phyloP scores from a whole-genome alignment of 1,284 basidiomycete species.

The Tylopilus orsonianus region DNA sequence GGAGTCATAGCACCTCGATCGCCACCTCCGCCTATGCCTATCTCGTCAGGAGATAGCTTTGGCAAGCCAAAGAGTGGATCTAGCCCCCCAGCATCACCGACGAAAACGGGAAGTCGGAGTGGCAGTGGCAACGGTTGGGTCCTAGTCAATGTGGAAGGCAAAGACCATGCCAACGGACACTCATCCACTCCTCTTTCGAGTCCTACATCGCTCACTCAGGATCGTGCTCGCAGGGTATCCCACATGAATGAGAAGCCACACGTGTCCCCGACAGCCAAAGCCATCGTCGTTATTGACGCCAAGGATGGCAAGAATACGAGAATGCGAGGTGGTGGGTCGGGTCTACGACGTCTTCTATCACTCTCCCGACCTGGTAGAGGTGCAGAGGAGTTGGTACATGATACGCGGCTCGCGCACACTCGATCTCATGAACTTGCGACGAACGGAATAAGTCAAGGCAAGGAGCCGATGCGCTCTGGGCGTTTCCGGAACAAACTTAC shows the following conservation, averaged over 20 bases:
- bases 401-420: slow-evolving; percentile 26
- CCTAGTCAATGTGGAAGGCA: slow-evolving; percentile 59
- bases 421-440: slow-evolving; percentile 30
- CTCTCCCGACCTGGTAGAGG: slow-evolving; percentile 34
- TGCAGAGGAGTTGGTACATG: slow-evolving; percentile 28
- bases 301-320: slow-evolving; percentile 44
- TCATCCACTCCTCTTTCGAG: slow-evolving; percentile 29
- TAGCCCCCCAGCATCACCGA: slow-evolving; percentile 33
- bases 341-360: slow-evolving; percentile 34
- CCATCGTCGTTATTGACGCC: slow-evolving; percentile 59
- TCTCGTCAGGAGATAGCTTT: slow-evolving; percentile 26
- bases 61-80: slow-evolving; percentile 26
- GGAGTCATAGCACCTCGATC: slow-evolving; percentile 41
- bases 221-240: slow-evolving; percentile 28
- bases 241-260: slow-evolving; percentile 28
- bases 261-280: slow-evolving; percentile 52
- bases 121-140: slow-evolving; percentile 57
- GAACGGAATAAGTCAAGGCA: slow-evolving; percentile 24
- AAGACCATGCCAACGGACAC: slow-evolving; percentile 33
- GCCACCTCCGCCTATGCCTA: slow-evolving; percentile 27
- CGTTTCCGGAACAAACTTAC: slow-evolving; percentile 33
- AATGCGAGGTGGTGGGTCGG: slow-evolving; percentile 36
- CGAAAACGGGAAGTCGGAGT: slow-evolving; percentile 36
- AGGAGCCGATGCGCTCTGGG: slow-evolving; percentile 24
- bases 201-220: slow-evolving; percentile 31